Evolutionary conservation across 23 red algal genomes (phyloP).

Genomic region (Gracilaria caudata): DNA sequence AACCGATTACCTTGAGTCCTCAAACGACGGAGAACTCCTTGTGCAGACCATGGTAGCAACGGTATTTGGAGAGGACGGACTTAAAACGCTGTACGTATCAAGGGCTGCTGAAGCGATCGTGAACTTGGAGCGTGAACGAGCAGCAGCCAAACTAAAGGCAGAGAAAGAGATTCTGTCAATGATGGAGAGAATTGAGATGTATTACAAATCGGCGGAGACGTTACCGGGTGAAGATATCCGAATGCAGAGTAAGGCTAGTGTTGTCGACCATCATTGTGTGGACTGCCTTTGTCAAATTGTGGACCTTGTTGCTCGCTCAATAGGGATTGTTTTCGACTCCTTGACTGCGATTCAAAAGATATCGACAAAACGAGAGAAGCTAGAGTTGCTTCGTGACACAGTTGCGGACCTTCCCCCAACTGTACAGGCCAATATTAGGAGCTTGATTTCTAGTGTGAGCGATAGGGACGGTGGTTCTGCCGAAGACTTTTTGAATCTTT

Average conservation of each 20-base stretch:
- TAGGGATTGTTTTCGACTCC: slow-evolving; percentile 32
- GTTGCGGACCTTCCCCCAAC: slow-evolving; percentile 30
- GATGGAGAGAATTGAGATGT: slow-evolving; percentile 51
- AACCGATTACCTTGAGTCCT: slow-evolving; percentile 55
- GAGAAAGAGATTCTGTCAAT: slow-evolving; percentile 43
- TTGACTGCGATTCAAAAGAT: slow-evolving; percentile 2
- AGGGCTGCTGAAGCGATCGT: slow-evolving; percentile 50
- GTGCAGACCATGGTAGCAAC: slow-evolving; percentile 20
- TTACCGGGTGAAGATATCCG: slow-evolving; percentile 38
- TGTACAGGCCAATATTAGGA: slow-evolving; percentile 28
- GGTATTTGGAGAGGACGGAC: background rate
- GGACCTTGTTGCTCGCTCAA: slow-evolving; percentile 27
- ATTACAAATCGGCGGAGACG: slow-evolving; percentile 43
- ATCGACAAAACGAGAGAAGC: slow-evolving; percentile 41
- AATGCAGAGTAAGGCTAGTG: slow-evolving; percentile 14
- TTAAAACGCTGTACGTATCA: slow-evolving; percentile 13
- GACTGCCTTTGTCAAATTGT: slow-evolving; percentile 42
- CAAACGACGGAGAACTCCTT: slow-evolving; percentile 19
- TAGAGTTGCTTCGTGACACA: slow-evolving; percentile 28
- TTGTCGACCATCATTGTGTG: slow-evolving; percentile 27
- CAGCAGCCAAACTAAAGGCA: slow-evolving; percentile 40
- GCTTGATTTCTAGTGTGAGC: slow-evolving; percentile 22
- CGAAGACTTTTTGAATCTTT: slow-evolving; percentile 40
- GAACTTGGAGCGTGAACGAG: slow-evolving; percentile 38
- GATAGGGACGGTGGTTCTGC: slow-evolving; percentile 27